Evolutionary conservation across 129 eudicot species (phyloP), one percentile per base, ranked within the genome.

Genomic region (Rutidosis leptorrhynchoides): DNA sequence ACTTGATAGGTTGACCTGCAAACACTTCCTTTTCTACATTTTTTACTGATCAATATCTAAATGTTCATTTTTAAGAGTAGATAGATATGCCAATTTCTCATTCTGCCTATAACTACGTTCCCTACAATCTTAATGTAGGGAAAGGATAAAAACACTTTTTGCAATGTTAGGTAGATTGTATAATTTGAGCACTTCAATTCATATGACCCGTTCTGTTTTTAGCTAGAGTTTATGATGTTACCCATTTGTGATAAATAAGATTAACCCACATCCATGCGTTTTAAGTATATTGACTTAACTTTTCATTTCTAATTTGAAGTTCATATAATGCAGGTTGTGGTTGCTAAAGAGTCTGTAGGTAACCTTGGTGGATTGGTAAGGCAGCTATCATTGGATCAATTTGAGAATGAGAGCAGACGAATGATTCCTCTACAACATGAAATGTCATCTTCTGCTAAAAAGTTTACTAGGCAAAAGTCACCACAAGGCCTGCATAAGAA

Each of bases 401-500:
- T 93, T 79, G 99, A 93, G 81, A 88, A 93, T 62, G 99, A 93
- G 79, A 89, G 96, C 54, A 88, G 99, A 69, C 80, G 99, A 75
- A 93, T 93, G 92, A 70, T 84, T 43, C 96, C 99, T 27, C 12
- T 79, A 62, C 84, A 86, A 20, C 88, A 71, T 80, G 99, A 93
- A 78, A 64, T 76, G 59, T 65, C 96, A 23, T 49, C 79, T 67
- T 80, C 92, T 72, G 77, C 88, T 2, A 93, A 84, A 79, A 86
- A 76, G 72, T 77, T 86, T 77, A 43, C 77, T 2, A 82, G 95
- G 81, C 99, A 86, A 74, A 86, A 70, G 77, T 93, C 96, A 73
- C 99, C 96, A 64, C 92, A 93, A 81, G 99, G 99, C 69, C 77
- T 93, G 83, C 96, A 88, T 77, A 88, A 89, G 73, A 93, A 93